Conservation (phyloP, 768 basidiomycete species). For the Boletus insuetus region DNA sequence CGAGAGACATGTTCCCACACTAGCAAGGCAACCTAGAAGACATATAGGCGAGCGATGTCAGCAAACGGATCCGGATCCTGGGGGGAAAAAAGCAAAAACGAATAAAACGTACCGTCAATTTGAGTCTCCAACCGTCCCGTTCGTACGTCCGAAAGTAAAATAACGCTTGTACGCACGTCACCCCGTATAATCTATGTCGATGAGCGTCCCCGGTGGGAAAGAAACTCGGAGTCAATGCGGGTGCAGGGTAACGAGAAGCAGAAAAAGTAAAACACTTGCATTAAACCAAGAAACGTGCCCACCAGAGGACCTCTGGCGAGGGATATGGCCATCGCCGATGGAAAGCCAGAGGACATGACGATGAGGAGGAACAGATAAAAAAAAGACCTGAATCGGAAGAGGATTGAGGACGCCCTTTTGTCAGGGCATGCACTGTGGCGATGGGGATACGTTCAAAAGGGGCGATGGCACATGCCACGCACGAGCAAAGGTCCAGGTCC, state of each 20-base stretch:
- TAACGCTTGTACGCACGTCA: conserved; percentile 27
- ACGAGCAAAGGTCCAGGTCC: neutral
- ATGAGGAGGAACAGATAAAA: too few species aligned
- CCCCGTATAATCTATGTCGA: conserved; percentile 23
- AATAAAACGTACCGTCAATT: conserved; percentile 21
- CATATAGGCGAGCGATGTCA: too few species aligned
- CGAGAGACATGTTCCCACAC: conserved; percentile 5
- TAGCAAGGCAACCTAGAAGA: conserved; percentile 19
- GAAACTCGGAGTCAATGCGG: neutral
- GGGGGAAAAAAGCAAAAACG: neutral
- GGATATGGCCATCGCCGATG: conserved; percentile 1
- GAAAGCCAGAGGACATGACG: too few species aligned
- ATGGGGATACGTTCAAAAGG: neutral
- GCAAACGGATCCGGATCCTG: too few species aligned
- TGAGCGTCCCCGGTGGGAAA: neutral
- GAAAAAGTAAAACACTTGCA: conserved; percentile 19
- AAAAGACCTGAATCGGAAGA: too few species aligned
- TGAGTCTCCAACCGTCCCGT: conserved; percentile 16
- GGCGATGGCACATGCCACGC: neutral
- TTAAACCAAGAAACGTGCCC: conserved; percentile 23
- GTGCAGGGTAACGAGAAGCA: neutral
- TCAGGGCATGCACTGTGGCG: too few species aligned
- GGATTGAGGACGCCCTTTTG: too few species aligned
- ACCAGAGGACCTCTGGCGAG: conserved; percentile 28
- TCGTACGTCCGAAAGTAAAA: conserved; percentile 28